These are phyloP conservation scores for Castanea sativa DNA, from an alignment of 306 rosid species.

Conservation along the genomic window DNA sequence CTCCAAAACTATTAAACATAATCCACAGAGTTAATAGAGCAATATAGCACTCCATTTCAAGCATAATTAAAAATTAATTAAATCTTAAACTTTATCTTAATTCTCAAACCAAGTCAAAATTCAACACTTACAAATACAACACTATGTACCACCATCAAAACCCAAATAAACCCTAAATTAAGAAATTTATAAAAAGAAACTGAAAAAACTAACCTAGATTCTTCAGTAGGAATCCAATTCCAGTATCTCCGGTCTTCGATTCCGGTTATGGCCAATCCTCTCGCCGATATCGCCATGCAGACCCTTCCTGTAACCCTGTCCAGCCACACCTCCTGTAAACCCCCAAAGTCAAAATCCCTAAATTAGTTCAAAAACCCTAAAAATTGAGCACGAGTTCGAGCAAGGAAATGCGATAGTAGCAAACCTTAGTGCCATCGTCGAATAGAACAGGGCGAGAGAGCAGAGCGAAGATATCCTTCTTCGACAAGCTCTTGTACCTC, in stretches of 20 bases:
- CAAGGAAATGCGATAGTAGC: not conserved
- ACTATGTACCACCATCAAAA: no score
- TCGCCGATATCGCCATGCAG: conserved; percentile 71
- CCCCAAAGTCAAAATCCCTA: conserved; percentile 9
- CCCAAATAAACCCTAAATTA: no score
- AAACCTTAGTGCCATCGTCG: conserved; percentile 69
- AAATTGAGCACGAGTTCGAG: no score
- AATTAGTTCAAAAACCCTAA: not conserved
- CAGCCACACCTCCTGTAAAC: conserved; percentile 78
- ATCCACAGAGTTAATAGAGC: not conserved
- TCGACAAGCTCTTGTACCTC: conserved; percentile 48
- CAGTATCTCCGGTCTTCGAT: conserved; percentile 80
- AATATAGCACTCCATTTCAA: not conserved
- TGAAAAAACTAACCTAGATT: conserved; percentile 59
- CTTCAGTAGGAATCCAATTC: conserved; percentile 94
- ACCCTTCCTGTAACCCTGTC: conserved; percentile 73
- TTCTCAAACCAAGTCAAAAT: no score
- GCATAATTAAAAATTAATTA: not conserved
- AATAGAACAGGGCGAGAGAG: conserved; percentile 68
- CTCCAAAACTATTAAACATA: not conserved
- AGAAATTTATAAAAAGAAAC: no score
- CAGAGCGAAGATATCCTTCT: conserved; percentile 72
- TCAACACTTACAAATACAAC: no score
- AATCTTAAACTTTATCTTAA: not conserved
- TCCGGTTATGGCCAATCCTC: conserved; percentile 78